Base-by-base conservation (phyloP, 2,329 filamentous ascomycete species). In the Aspergillus luchuensis region DNA sequence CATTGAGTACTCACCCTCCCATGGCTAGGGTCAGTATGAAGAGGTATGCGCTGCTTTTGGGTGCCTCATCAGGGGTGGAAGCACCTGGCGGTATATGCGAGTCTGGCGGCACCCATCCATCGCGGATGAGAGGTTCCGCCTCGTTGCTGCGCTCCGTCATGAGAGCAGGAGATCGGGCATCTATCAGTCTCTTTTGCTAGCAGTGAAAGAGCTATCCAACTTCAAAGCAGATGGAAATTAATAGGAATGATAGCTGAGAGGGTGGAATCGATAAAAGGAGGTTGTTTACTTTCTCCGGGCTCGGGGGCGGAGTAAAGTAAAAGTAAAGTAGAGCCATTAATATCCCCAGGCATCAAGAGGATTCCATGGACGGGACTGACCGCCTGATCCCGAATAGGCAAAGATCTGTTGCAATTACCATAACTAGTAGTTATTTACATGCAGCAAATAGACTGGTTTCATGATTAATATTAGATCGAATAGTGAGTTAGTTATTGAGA, bases 1-100 rank as follows among this genome's bases (percentile, higher is more conserved):
- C 4, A 38, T 17, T 19, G 7, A 43, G 10, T 6, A 73, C 79
- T 72, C 68, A 82, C 80, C 86, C 93, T 63, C 91, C 91, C 66
- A 97, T 91, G 72, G 90, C 88, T 63, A 97, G 82, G 8, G 93
- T 96, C 75, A 97, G 79, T 63, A 97, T 80, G 67, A 95, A 85
- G 68, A 98, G 81, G 76, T 96, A 96, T 87, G 89, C 91, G 43
- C 88, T 80, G 75, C 90, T 92, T 81, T 92, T 96, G 51, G 61
- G 67, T 57, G 84, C 81, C 70, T 51, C 33, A 2, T 50, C 45
- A 11, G 47, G n/a, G 43, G n/a, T n/a, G n/a, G 3, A 8, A 15
- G 21, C 21, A 28, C n/a, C 45, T 25, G 47, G 30, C 19, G 33
- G 36, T n/a, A 15, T 8, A 49, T 28, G 41, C 4, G 23, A 48